Evolutionary conservation across 768 basidiomycete species (phyloP).

Genomic region (Chalciporus pseudorubinellus): DNA sequence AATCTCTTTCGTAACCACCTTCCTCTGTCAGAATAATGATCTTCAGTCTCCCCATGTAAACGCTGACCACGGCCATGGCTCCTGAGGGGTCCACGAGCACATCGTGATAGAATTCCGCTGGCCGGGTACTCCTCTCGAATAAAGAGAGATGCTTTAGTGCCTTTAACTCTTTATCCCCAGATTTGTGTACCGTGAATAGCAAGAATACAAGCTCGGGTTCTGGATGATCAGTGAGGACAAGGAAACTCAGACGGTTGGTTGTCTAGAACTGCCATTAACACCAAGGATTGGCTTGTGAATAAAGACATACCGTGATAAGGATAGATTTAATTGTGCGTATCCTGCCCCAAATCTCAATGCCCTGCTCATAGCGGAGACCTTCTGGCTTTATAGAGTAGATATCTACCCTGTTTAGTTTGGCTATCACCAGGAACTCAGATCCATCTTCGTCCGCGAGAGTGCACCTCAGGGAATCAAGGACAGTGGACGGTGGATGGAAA

Average conservation of each 20-base stretch:
- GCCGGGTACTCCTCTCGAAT: constrained; percentile 53
- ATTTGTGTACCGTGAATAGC: constrained; percentile 41
- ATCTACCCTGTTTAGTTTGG: constrained; percentile 63
- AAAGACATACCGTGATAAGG: constrained; percentile 47
- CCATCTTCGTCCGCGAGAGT: constrained; percentile 47
- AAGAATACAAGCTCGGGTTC: constrained; percentile 71
- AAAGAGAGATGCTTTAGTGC: constrained; percentile 49
- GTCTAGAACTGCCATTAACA: constrained; percentile 13
- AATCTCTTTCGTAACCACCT: constrained; percentile 53
- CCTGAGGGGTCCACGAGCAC: constrained; percentile 66
- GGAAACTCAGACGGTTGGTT: constrained; percentile 43
- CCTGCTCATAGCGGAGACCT: constrained; percentile 59
- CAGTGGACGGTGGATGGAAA: constrained; percentile 74
- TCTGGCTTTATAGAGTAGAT: constrained; percentile 62
- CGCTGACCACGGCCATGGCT: constrained; percentile 56
- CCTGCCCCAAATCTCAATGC: constrained; percentile 67
- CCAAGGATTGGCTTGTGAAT: background rate
- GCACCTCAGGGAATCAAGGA: constrained; percentile 68
- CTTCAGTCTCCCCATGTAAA: constrained; percentile 70
- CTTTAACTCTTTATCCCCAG: constrained; percentile 33
- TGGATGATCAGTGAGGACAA: constrained; percentile 74
- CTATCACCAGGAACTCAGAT: constrained; percentile 65
- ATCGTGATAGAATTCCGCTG: constrained; percentile 70
- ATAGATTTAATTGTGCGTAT: constrained; percentile 55
- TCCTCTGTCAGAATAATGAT: constrained; percentile 51